phyloP scores from a whole-genome alignment of 805 yeast species.

The Priceomyces castillae region DNA sequence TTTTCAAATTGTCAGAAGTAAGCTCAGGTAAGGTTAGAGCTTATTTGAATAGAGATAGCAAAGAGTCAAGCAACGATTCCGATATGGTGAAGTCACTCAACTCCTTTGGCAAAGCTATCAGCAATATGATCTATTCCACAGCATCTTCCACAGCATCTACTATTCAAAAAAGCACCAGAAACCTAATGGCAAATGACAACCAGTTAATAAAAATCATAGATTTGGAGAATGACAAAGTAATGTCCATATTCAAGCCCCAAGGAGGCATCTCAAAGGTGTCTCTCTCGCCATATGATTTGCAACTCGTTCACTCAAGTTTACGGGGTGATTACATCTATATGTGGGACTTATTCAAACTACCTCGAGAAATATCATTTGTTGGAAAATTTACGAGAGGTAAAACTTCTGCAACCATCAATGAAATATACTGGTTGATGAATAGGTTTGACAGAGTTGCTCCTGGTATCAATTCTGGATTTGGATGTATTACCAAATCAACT shows the following conservation, averaged over 20 bases:
- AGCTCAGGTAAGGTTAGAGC: conserved; percentile 44
- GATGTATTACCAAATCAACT: conserved; percentile 49
- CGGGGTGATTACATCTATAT: conserved; percentile 63
- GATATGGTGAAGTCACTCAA: conserved; percentile 23
- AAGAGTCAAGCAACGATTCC: conserved; percentile 12
- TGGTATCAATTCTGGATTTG: conserved; percentile 42
- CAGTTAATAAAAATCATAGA: conserved; percentile 48
- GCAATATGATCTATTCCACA: conserved; percentile 33
- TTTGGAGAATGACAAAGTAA: conserved; percentile 36
- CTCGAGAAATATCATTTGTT: conserved; percentile 48
- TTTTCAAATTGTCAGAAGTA: conserved; percentile 47
- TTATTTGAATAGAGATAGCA: conserved; percentile 26
- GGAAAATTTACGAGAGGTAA: conserved; percentile 64
- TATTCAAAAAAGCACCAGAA: conserved; percentile 20
- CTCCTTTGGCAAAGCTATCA: conserved; percentile 30
- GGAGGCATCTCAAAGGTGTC: conserved; percentile 61
- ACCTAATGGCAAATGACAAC: conserved; percentile 27
- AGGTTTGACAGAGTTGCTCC: conserved; percentile 24
- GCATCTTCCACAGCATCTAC: conserved; percentile 27
- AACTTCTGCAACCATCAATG: conserved; percentile 52
- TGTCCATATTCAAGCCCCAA: conserved; percentile 52
- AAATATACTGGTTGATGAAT: conserved; percentile 52
- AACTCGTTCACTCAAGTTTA: conserved; percentile 49
- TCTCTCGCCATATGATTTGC: conserved; percentile 59
- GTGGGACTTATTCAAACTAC: conserved; percentile 60